A percentile compares a stretch with the other conserved stretches of the same genome.
Evolutionary conservation across 805 yeast species (phyloP).

Genomic region (Candida nitratophila): DNA sequence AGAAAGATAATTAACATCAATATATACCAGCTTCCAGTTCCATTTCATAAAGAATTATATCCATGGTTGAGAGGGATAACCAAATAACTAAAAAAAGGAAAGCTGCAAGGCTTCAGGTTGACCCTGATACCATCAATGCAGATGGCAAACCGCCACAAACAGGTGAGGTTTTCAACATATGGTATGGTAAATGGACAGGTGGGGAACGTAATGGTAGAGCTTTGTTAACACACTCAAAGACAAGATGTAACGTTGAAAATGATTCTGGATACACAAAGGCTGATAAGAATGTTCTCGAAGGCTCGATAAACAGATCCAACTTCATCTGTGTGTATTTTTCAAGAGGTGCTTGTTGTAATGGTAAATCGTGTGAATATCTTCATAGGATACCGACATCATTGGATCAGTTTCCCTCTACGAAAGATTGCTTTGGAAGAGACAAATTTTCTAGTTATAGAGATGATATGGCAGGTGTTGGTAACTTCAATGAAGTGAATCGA

Average conservation of each 20-base stretch:
- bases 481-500: slow-evolving; percentile 58
- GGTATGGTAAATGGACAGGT: slow-evolving; percentile 89
- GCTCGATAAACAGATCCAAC: slow-evolving; percentile 20
- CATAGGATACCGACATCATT: slow-evolving; percentile 66
- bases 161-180: slow-evolving; percentile 75
- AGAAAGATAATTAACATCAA: too few relatives aligned
- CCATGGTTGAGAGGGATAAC: not conserved
- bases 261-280: slow-evolving; percentile 80
- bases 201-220: slow-evolving; percentile 47
- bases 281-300: slow-evolving; percentile 32
- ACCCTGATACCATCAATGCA: slow-evolving; percentile 46
- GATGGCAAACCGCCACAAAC: slow-evolving; percentile 70
- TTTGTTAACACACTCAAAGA: slow-evolving; percentile 34
- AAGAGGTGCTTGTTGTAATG: slow-evolving; percentile 79
- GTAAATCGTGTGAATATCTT: slow-evolving; percentile 65
- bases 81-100: slow-evolving; percentile 13
- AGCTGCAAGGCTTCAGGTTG: slow-evolving; percentile 72
- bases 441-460: slow-evolving; percentile 76
- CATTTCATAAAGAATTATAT: too few relatives aligned
- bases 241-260: slow-evolving; percentile 50
- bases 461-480: slow-evolving; percentile 93
- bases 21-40: too few relatives aligned
- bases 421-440: slow-evolving; percentile 92
- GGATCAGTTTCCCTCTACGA: slow-evolving; percentile 54
- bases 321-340: slow-evolving; percentile 81